These are phyloP conservation scores for Phoma herbarum DNA, from an alignment of 2,329 filamentous ascomycete genomes.

Conservation along the genomic window DNA sequence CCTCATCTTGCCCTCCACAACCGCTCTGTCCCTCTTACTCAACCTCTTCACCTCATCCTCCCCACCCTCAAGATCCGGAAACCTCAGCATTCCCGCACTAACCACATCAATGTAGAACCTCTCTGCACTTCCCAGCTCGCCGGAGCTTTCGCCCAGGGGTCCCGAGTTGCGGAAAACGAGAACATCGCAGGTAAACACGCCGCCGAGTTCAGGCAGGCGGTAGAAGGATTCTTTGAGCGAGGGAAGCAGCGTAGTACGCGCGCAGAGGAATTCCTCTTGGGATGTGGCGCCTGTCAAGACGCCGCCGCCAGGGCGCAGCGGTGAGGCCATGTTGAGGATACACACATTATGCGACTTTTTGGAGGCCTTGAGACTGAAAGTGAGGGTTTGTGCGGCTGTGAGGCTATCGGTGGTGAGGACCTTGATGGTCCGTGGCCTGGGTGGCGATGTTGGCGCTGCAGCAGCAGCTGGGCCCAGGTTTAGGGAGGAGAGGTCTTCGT, in stretches of 20 bases:
- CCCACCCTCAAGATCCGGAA: constrained; percentile 60
- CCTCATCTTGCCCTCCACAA: constrained; percentile 65
- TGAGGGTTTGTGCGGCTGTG: constrained; percentile 57
- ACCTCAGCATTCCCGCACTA: constrained; percentile 66
- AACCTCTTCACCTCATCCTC: constrained; percentile 50
- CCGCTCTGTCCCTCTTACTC: constrained; percentile 59
- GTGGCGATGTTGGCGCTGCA: not conserved
- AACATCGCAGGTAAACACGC: constrained; percentile 66
- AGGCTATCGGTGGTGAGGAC: constrained; percentile 64
- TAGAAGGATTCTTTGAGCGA: constrained; percentile 68
- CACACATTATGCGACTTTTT: constrained; percentile 55
- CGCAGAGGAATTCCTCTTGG: constrained; percentile 70
- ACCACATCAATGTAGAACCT: constrained; percentile 68
- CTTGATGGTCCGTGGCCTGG: constrained; percentile 50
- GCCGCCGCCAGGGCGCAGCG: constrained; percentile 68
- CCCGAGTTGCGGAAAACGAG: constrained; percentile 62
- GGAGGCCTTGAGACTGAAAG: constrained; percentile 19
- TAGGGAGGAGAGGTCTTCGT: constrained; percentile 26
- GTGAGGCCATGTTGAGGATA: constrained; percentile 71
- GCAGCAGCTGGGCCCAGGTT: constrained; percentile 9
- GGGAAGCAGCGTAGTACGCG: constrained; percentile 67
- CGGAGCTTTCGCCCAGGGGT: constrained; percentile 43
- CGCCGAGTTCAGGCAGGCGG: constrained; percentile 66
- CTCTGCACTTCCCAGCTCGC: constrained; percentile 57
- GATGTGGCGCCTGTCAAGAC: constrained; percentile 67